These are phyloP conservation scores for Artemisia annua DNA, from an alignment of 129 eudicot species.

Conservation along the genomic window DNA sequence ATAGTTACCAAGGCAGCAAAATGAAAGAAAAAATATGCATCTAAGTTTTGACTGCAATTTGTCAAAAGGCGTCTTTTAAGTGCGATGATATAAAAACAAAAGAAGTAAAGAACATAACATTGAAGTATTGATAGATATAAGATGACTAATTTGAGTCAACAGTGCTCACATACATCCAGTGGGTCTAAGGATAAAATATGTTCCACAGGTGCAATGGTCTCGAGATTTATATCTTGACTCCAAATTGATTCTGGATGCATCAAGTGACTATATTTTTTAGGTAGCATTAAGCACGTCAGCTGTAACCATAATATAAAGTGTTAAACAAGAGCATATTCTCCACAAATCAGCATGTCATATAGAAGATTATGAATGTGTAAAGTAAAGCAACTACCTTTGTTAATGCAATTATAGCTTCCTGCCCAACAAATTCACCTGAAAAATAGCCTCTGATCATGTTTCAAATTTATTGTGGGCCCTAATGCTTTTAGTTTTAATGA, in stretches of 20 bases:
- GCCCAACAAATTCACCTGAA: constrained; percentile 65
- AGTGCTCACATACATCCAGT: constrained; percentile 60
- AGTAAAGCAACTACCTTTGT: constrained; percentile 56
- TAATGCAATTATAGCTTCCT: constrained; percentile 69
- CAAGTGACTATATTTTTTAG: constrained; percentile 55
- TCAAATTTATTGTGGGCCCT: too few species aligned
- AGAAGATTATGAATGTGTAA: not conserved
- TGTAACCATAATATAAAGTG: constrained; percentile 41
- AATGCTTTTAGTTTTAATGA: too few species aligned
- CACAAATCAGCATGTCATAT: constrained; percentile 5
- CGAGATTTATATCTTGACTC: constrained; percentile 68
- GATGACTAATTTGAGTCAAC: constrained; percentile 21
- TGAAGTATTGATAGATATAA: constrained; percentile 10
- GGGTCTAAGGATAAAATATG: constrained; percentile 75
- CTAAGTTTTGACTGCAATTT: not conserved
- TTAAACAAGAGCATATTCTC: not conserved
- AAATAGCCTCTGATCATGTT: constrained; percentile 29
- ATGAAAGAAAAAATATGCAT: not conserved
- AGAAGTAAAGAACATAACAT: constrained; percentile 4
- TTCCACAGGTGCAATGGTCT: constrained; percentile 67
- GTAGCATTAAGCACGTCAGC: constrained; percentile 85
- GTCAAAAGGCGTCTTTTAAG: not conserved
- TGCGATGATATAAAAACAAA: constrained; percentile 8
- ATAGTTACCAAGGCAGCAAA: not conserved
- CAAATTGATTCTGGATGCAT: constrained; percentile 73